Conservation (phyloP, 2,329 filamentous ascomycete genomes). For the Sporothrix mexicana region DNA sequence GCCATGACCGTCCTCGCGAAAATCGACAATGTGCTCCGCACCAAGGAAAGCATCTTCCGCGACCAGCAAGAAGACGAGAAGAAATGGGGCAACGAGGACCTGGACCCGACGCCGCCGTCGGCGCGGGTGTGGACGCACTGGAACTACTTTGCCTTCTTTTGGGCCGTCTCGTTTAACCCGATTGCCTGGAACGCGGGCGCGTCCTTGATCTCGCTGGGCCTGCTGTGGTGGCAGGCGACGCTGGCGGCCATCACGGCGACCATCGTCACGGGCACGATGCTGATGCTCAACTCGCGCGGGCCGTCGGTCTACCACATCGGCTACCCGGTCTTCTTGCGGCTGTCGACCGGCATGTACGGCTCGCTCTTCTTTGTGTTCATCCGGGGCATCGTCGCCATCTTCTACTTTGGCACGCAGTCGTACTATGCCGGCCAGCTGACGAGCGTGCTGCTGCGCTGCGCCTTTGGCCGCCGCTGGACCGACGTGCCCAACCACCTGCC, state of each 20-base stretch:
- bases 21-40: slow-evolving; percentile 24
- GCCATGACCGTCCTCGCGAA: slow-evolving; percentile 19
- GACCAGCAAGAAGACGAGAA: slow-evolving; percentile 25
- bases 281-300: slow-evolving; percentile 34
- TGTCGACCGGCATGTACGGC: slow-evolving; percentile 34
- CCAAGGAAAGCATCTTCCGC: slow-evolving; percentile 29
- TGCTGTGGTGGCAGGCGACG: slow-evolving; percentile 35
- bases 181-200: slow-evolving; percentile 34
- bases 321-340: slow-evolving; percentile 32
- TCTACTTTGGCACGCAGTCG: slow-evolving; percentile 37
- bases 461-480: slow-evolving; percentile 35
- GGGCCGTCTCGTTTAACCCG: slow-evolving; percentile 35
- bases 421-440: slow-evolving; percentile 36
- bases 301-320: slow-evolving; percentile 36
- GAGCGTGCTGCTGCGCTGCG: slow-evolving; percentile 34
- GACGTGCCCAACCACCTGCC: slow-evolving; percentile 44
- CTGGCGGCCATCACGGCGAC: slow-evolving; percentile 30
- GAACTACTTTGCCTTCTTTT: slow-evolving; percentile 36
- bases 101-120: slow-evolving; percentile 30
- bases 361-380: slow-evolving; percentile 36
- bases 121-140: slow-evolving; percentile 31
- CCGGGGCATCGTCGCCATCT: slow-evolving; percentile 36
- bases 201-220: slow-evolving; percentile 29
- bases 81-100: slow-evolving; percentile 33
- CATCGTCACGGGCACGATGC: slow-evolving; percentile 28